These are phyloP conservation scores for Physaria fendleri DNA, from an alignment of 345 rosid genomes.

Conservation along the genomic window DNA sequence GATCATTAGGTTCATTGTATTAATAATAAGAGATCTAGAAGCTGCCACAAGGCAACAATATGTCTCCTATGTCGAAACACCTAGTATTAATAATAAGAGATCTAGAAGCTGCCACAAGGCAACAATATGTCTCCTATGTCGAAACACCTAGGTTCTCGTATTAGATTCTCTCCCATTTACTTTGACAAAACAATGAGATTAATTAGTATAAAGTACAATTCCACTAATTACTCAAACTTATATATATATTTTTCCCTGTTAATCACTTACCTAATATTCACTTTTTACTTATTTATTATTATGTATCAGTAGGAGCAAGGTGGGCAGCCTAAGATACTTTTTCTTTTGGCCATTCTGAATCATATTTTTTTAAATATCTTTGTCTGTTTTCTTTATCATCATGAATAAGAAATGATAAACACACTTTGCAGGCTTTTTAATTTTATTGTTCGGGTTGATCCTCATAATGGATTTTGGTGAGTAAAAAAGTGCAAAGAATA, in stretches of 20 bases:
- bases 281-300: background rate
- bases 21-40: conserved; percentile 12
- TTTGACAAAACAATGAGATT: background rate
- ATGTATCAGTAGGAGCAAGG: conserved; percentile 7
- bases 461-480: no score
- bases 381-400: no score
- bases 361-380: no score
- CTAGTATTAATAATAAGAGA: conserved; percentile 13
- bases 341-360: conserved; percentile 20
- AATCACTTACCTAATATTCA: conserved; percentile 14
- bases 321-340: conserved; percentile 11
- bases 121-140: conserved; percentile 19
- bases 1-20: conserved; percentile 25
- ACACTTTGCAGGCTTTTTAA: no score
- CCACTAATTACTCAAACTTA: conserved; percentile 14
- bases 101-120: conserved; percentile 22
- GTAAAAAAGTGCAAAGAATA: no score
- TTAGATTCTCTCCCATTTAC: conserved; percentile 26
- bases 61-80: conserved; percentile 28
- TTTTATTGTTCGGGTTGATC: no score
- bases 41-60: conserved; percentile 17
- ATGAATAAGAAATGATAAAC: no score
- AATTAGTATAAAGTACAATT: conserved; percentile 1
- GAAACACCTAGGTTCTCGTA: conserved; percentile 22
- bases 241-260: background rate